These are phyloP conservation scores for Quercus engelmannii DNA, from an alignment of 306 rosid genomes.

Conservation along the genomic window DNA sequence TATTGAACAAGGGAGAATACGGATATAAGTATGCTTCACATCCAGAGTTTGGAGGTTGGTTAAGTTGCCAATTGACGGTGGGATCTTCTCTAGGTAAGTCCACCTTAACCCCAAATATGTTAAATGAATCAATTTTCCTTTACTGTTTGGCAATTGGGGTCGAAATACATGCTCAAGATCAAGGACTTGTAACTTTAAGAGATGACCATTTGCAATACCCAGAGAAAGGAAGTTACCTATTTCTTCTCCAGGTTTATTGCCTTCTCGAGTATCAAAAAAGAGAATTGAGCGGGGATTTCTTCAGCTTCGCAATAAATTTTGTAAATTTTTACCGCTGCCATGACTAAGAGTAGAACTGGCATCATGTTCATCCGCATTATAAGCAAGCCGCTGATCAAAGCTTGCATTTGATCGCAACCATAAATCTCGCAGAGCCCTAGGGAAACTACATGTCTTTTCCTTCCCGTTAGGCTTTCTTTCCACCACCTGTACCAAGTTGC, in stretches of 20 bases:
- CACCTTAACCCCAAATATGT: conserved; percentile 34
- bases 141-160: conserved; percentile 27
- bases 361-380: too few species aligned
- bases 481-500: conserved; percentile 9
- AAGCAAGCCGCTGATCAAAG: too few species aligned
- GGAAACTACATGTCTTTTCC: conserved; percentile 8
- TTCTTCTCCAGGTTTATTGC: conserved; percentile 30
- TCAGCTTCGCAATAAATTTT: too few species aligned
- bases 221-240: conserved; percentile 14
- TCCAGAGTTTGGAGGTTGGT: conserved; percentile 31
- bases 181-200: neutral
- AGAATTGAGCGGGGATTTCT: too few species aligned
- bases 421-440: neutral
- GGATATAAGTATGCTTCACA: conserved; percentile 31
- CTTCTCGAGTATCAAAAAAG: conserved; percentile 9
- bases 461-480: conserved; percentile 8
- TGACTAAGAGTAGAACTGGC: too few species aligned
- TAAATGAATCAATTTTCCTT: conserved; percentile 12
- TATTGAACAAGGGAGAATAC: conserved; percentile 27
- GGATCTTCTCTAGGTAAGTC: conserved; percentile 30
- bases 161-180: conserved; percentile 28
- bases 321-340: too few species aligned
- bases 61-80: conserved; percentile 24
- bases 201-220: conserved; percentile 3
- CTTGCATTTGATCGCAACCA: too few species aligned